These are phyloP conservation scores for Exophiala bonariae DNA, from an alignment of 2,329 filamentous ascomycete genomes.

Conservation along the genomic window DNA sequence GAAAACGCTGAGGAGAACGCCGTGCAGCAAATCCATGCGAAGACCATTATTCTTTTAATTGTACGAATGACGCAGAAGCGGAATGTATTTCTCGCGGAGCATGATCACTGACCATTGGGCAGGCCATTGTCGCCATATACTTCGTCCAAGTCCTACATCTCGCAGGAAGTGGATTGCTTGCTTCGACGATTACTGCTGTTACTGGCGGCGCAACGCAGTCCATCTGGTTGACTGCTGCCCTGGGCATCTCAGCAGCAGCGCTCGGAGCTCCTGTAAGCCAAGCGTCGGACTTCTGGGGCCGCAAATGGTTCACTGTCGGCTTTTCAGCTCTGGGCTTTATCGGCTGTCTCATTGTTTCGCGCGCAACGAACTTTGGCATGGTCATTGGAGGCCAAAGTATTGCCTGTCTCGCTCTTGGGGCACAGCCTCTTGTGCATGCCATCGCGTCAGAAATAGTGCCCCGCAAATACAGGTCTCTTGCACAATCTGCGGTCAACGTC, in stretches of 20 bases:
- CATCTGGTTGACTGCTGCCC: neutral
- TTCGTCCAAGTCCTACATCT: neutral
- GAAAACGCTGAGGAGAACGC: neutral
- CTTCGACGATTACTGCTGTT: neutral
- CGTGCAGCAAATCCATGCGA: neutral
- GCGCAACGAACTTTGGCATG: slow-evolving; percentile 6
- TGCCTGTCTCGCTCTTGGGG: slow-evolving; percentile 1
- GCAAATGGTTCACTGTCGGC: slow-evolving; percentile 17
- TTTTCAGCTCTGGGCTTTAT: slow-evolving; percentile 7
- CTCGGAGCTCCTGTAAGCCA: slow-evolving; percentile 2
- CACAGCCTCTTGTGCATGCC: slow-evolving; percentile 10
- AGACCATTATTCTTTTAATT: neutral
- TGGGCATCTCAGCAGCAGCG: neutral
- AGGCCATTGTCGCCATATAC: neutral
- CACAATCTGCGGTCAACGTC: slow-evolving; percentile 5
- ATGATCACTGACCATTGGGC: neutral
- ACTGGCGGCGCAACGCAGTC: neutral
- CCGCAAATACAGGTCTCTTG: slow-evolving; percentile 11
- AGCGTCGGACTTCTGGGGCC: slow-evolving; percentile 16
- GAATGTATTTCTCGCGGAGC: neutral
- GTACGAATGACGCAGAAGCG: too few species aligned
- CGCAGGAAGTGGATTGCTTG: neutral
- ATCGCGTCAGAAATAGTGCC: slow-evolving; percentile 12
- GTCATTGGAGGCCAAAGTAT: slow-evolving; percentile 1
- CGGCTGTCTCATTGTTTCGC: slow-evolving; percentile 5